Percentiles rank a stretch among this genome's conserved stretches.
Conservation (phyloP, 345 rosid genomes). For the Pistacia vera region DNA sequence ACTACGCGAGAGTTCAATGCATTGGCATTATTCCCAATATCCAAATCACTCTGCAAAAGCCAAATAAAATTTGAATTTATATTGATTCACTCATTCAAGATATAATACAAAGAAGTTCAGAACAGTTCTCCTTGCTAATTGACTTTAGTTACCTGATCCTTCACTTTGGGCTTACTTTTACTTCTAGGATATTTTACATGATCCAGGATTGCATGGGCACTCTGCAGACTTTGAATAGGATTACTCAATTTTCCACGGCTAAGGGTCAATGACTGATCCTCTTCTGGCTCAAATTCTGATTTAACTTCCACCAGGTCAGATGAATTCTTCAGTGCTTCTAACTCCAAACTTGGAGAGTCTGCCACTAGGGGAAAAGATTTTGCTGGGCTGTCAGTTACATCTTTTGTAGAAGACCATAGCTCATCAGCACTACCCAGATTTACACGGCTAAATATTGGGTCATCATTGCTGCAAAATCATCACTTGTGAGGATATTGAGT, state of each 20-base stretch:
- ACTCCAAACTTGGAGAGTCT: slow-evolving; percentile 52
- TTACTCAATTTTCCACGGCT: slow-evolving; percentile 41
- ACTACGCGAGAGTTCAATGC: slow-evolving; percentile 26
- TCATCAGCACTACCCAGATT: slow-evolving; percentile 67
- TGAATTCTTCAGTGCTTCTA: slow-evolving; percentile 38
- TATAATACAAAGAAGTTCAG: slow-evolving; percentile 2
- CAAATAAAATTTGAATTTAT: background rate
- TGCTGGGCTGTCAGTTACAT: slow-evolving; percentile 48
- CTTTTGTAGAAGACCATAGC: slow-evolving; percentile 79
- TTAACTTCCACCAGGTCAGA: slow-evolving; percentile 40
- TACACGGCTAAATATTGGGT: slow-evolving; percentile 74
- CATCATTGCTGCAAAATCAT: slow-evolving; percentile 95
- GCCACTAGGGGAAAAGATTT: slow-evolving; percentile 48
- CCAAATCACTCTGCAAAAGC: slow-evolving; percentile 36
- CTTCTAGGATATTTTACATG: slow-evolving; percentile 38
- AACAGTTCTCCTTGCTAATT: slow-evolving; percentile 2
- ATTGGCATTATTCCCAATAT: slow-evolving; percentile 24
- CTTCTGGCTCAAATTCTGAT: slow-evolving; percentile 55
- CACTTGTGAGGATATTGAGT: slow-evolving; percentile 89
- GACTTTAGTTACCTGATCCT: slow-evolving; percentile 60
- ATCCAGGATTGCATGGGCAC: slow-evolving; percentile 26
- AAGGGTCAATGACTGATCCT: slow-evolving; percentile 42
- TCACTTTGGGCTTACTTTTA: slow-evolving; percentile 28
- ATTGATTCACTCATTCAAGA: slow-evolving; percentile 4
- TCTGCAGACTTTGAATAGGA: slow-evolving; percentile 41